Evolutionary conservation across 164 flowering plant species (phyloP).

Genomic region (Buxus sempervirens): DNA sequence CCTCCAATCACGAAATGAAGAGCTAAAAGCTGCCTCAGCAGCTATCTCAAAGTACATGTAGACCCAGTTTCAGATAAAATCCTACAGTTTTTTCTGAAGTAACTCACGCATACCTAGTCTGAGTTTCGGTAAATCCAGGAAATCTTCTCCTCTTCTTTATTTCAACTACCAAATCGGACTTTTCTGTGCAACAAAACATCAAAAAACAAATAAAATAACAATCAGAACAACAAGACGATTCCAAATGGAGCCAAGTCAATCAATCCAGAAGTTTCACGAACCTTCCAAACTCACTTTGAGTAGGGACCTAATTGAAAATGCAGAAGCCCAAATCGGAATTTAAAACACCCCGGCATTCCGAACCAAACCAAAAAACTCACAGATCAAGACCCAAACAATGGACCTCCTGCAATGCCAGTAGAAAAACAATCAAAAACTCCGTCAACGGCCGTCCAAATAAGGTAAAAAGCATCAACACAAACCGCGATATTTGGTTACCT

Average conservation of each 20-base stretch:
- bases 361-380: not conserved
- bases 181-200: not conserved
- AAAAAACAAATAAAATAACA: not conserved
- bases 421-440: conserved; percentile 2
- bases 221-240: not conserved
- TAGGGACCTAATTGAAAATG: not conserved
- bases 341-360: not conserved
- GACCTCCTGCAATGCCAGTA: not conserved
- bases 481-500: conserved; percentile 1
- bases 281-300: not conserved
- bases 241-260: not conserved
- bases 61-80: not conserved
- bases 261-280: not conserved
- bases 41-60: not conserved
- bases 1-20: not conserved
- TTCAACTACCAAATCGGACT: not conserved
- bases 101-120: not conserved
- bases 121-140: not conserved
- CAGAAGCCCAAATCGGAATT: not conserved
- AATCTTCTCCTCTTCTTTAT: not conserved
- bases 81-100: not conserved
- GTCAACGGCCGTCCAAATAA: not conserved
- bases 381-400: not conserved
- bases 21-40: too few species aligned
- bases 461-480: not conserved